A percentile compares a stretch with the other conserved stretches of the same genome.
These are phyloP conservation scores for Aureobasidium lini DNA, from an alignment of 2,329 filamentous ascomycete species.

Conservation along the genomic window DNA sequence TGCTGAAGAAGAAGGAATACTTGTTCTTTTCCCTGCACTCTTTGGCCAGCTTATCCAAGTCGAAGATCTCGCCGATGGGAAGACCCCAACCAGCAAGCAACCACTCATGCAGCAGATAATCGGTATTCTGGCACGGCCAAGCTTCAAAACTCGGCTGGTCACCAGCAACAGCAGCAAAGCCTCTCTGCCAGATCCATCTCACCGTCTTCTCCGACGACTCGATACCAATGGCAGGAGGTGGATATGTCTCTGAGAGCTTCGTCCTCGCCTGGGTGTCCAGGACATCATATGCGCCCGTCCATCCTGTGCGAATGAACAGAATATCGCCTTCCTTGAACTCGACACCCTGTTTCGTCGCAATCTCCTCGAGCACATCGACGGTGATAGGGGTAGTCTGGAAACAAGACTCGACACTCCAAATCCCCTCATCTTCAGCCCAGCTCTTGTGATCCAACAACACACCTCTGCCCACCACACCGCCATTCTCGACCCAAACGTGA, in stretches of 20 bases:
- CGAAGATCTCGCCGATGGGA: conserved; percentile 29
- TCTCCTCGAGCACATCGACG: conserved; percentile 31
- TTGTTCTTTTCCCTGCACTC: conserved; percentile 24
- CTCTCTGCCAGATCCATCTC: conserved; percentile 31
- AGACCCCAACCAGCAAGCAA: conserved; percentile 21
- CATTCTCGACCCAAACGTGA: conserved; percentile 43
- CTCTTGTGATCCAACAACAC: conserved; percentile 47
- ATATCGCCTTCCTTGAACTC: conserved; percentile 15
- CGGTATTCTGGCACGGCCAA: conserved; percentile 39
- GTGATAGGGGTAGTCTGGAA: conserved; percentile 48
- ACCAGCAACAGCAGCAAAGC: conserved; percentile 56
- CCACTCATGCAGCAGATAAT: conserved; percentile 20
- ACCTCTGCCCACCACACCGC: conserved; percentile 51
- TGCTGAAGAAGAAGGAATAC: conserved; percentile 24
- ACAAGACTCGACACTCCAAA: conserved; percentile 40
- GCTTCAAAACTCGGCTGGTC: conserved; percentile 60
- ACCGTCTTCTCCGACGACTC: conserved; percentile 29
- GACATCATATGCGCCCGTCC: conserved; percentile 15
- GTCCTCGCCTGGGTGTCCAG: not conserved
- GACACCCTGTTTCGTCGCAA: conserved; percentile 20
- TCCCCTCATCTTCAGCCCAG: conserved; percentile 39
- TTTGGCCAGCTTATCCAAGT: conserved; percentile 26
- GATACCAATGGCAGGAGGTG: conserved; percentile 3
- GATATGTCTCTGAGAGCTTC: not conserved
- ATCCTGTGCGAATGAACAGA: conserved; percentile 14